Conservation (phyloP, 495 filamentous ascomycete genomes). For the Talaromyces nanjingensis region DNA sequence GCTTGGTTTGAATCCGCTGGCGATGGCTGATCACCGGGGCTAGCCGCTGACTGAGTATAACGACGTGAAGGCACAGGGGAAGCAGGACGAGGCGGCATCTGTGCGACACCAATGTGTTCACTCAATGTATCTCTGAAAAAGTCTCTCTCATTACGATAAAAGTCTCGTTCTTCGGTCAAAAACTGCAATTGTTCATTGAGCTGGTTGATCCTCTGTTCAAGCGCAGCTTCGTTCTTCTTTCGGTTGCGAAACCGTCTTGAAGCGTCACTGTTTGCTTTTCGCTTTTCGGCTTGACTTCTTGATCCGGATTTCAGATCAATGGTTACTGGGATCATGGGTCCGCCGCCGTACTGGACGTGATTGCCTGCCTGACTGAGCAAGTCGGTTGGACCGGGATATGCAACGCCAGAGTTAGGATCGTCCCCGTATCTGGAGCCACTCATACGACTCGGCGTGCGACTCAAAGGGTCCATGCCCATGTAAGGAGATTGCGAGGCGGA, state of each 20-base stretch:
- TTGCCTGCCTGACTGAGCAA: constrained; percentile 18
- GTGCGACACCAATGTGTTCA: constrained; percentile 39
- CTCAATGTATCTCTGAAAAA: constrained; percentile 58
- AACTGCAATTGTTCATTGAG: constrained; percentile 54
- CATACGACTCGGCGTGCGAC: constrained; percentile 19
- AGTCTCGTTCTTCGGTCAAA: constrained; percentile 45
- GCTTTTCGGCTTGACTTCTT: constrained; percentile 81
- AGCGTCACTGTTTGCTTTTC: constrained; percentile 88
- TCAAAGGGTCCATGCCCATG: constrained; percentile 22
- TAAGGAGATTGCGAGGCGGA: constrained; percentile 19
- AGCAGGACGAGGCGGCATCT: constrained; percentile 33
- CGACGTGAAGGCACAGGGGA: constrained; percentile 24
- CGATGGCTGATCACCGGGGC: not conserved
- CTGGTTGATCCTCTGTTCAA: constrained; percentile 51
- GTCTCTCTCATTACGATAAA: constrained; percentile 54
- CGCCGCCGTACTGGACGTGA: constrained; percentile 10
- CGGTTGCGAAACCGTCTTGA: constrained; percentile 83
- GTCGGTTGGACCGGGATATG: constrained; percentile 34
- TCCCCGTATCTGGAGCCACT: constrained; percentile 24
- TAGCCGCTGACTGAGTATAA: not conserved
- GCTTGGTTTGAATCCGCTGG: not conserved
- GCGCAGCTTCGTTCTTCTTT: constrained; percentile 82
- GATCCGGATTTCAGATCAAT: constrained; percentile 72
- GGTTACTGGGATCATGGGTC: constrained; percentile 57
- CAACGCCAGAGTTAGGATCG: constrained; percentile 24